Base-by-base conservation (phyloP, 352 stramenopile species). In the Phytophthora pseudosyringae region DNA sequence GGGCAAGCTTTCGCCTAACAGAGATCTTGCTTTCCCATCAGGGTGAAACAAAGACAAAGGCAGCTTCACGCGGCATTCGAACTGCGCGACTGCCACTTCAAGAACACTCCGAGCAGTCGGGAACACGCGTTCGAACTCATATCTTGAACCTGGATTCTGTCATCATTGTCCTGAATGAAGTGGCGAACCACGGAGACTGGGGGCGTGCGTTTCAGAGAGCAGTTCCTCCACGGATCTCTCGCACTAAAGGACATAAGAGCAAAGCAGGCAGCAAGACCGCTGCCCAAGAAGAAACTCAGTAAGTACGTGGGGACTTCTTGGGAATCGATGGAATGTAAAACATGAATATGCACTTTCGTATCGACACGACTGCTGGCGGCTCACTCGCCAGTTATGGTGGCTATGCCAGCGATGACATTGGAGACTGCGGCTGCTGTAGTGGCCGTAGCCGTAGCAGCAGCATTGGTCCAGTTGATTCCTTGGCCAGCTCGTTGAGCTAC, bases 401-500 rank as follows among this genome's bases (percentile, higher is more conserved):
- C 43, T 49, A 91, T 71, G 21, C 73, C 81, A 8, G 81, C 79
- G 25, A 91, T 86, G 38, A 89, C 83, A 64, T 61, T 91, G 1
- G 84, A 90, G 8, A 90, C 81, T 5, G 82, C 76, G 3, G 83
- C 76, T 0, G 79, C 67, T 11, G 82, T 79, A 3, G 79, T 83
- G 3, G 77, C 67, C 5, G 67, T 73, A 26, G 71, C 61, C 0
- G 76, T 75, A 1, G 71, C 31, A 2, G 70, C 52, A 29, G 78
- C 25, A 31, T 78, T 86, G 8, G 83, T 94, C 88, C 86, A 96
- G 49, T 95, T 96, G 41, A 96, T 80, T 4, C 87, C 87, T 61
- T 96, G 88, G 10, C 87, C 88, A 8, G 86, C 87, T 40, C 88
- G 82, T 74, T 96, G 88, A 8, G 87, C 88, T n/a, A 95, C 84